These are phyloP conservation scores for Bolboschoenoplectus hybrid DNA, from an alignment of 202 grass and related monocot species.

Conservation along the genomic window DNA sequence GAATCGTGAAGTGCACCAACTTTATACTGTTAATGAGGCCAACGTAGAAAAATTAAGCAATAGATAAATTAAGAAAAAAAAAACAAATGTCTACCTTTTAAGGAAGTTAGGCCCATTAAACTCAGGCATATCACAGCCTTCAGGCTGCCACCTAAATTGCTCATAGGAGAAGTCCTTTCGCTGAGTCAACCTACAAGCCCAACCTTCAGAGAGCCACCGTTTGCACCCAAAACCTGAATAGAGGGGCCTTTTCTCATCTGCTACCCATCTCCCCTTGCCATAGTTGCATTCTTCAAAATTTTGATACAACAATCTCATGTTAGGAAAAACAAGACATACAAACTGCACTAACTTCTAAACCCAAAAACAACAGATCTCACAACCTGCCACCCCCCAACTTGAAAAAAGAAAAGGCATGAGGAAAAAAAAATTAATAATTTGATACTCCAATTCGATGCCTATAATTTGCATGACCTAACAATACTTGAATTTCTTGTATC, in stretches of 20 bases:
- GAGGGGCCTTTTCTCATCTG: constrained; percentile 60
- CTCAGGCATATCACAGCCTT: constrained; percentile 68
- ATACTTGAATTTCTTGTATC: not conserved
- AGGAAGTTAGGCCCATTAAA: constrained; percentile 72
- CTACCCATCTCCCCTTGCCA: constrained; percentile 80
- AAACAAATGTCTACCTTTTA: constrained; percentile 50
- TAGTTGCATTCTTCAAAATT: constrained; percentile 64
- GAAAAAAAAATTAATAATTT: constrained; percentile 28
- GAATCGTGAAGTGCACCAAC: not conserved
- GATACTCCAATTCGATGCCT: not conserved
- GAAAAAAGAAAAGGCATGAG: constrained; percentile 1
- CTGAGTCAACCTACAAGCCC: constrained; percentile 84
- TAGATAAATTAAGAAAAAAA: not conserved
- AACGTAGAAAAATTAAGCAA: not conserved
- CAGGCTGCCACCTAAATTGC: constrained; percentile 83
- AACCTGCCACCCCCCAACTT: not conserved
- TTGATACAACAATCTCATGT: constrained; percentile 41
- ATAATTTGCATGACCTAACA: constrained; percentile 23
- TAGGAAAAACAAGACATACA: constrained; percentile 15
- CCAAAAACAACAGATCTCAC: constrained; percentile 3
- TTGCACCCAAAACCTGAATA: constrained; percentile 91
- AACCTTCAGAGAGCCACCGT: constrained; percentile 79
- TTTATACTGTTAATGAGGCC: not conserved
- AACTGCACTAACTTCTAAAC: constrained; percentile 6
- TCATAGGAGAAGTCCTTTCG: constrained; percentile 81